A percentile compares a stretch with the other conserved stretches of the same genome.
Conservation (phyloP, 1,284 basidiomycete species). For the Ceratobasidium sp. region DNA sequence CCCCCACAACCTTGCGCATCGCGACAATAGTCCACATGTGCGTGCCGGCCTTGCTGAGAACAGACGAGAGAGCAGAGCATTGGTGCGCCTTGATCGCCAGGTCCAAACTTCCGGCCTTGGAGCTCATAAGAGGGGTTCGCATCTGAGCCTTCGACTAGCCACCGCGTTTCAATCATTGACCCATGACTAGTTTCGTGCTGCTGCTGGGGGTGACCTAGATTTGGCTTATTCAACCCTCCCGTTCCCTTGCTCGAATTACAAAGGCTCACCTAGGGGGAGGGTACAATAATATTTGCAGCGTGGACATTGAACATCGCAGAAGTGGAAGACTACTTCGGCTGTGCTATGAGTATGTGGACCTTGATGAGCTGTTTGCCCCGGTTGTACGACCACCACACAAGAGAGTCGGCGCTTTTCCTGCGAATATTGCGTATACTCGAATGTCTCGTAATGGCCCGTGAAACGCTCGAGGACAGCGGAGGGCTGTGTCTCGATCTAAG, state of each 20-base stretch:
- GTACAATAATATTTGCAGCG: conserved; percentile 70
- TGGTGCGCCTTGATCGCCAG: conserved; percentile 68
- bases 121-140: conserved; percentile 60
- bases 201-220: conserved; percentile 66
- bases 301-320: conserved; percentile 63
- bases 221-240: conserved; percentile 48
- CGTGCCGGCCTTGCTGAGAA: conserved; percentile 63
- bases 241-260: background rate
- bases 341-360: conserved; percentile 63
- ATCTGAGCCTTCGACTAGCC: conserved; percentile 65
- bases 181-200: conserved; percentile 72
- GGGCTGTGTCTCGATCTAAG: conserved; percentile 65
- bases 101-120: conserved; percentile 64
- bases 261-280: conserved; percentile 60
- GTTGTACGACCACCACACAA: conserved; percentile 61
- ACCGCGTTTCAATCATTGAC: conserved; percentile 67
- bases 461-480: conserved; percentile 69
- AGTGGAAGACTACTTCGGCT: conserved; percentile 61
- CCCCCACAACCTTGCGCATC: conserved; percentile 52
- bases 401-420: conserved; percentile 59
- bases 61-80: conserved; percentile 72
- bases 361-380: conserved; percentile 57
- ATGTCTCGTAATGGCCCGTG: conserved; percentile 59
- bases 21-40: conserved; percentile 68
- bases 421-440: conserved; percentile 58